Conservation (phyloP, 2,329 filamentous ascomycete genomes). For the Aspergillus ochraceoroseus region DNA sequence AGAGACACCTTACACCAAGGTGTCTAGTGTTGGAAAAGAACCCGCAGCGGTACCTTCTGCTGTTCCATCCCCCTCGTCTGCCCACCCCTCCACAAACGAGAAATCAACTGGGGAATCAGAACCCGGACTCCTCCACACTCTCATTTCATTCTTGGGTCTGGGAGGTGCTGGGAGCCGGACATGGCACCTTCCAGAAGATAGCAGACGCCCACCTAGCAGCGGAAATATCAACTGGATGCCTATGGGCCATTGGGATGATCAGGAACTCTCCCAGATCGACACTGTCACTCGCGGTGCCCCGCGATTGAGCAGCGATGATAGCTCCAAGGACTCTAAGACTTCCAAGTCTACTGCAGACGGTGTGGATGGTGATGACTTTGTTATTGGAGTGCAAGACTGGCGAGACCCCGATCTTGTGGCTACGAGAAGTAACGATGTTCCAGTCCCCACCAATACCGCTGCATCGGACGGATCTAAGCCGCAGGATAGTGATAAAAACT, state of each 20-base stretch:
- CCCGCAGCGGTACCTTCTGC: slow-evolving; percentile 30
- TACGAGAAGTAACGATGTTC: slow-evolving; percentile 29
- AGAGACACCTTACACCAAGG: slow-evolving; percentile 48
- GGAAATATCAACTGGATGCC: slow-evolving; percentile 70
- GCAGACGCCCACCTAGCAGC: slow-evolving; percentile 64
- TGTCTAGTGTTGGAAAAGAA: slow-evolving; percentile 22
- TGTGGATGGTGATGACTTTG: slow-evolving; percentile 58
- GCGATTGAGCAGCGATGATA: slow-evolving; percentile 19
- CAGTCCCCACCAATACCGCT: slow-evolving; percentile 23
- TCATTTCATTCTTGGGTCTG: slow-evolving; percentile 45
- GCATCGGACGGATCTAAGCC: slow-evolving; percentile 29
- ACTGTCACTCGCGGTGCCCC: not conserved
- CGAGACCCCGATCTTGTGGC: slow-evolving; percentile 69
- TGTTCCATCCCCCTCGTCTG: slow-evolving; percentile 33
- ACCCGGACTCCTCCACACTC: slow-evolving; percentile 40
- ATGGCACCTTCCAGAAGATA: slow-evolving; percentile 43
- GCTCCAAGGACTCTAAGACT: slow-evolving; percentile 21
- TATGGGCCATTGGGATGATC: slow-evolving; percentile 60
- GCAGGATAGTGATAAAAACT: slow-evolving; percentile 31
- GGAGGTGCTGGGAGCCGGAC: slow-evolving; percentile 26
- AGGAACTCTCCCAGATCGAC: slow-evolving; percentile 31
- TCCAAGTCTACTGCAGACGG: slow-evolving; percentile 25
- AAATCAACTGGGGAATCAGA: slow-evolving; percentile 21
- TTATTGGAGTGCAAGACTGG: slow-evolving; percentile 84
- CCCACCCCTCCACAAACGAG: slow-evolving; percentile 20